A percentile compares a stretch with the other conserved stretches of the same genome.
phyloP scores from a whole-genome alignment of 805 yeast species.

The Candida ascalaphidarum region DNA sequence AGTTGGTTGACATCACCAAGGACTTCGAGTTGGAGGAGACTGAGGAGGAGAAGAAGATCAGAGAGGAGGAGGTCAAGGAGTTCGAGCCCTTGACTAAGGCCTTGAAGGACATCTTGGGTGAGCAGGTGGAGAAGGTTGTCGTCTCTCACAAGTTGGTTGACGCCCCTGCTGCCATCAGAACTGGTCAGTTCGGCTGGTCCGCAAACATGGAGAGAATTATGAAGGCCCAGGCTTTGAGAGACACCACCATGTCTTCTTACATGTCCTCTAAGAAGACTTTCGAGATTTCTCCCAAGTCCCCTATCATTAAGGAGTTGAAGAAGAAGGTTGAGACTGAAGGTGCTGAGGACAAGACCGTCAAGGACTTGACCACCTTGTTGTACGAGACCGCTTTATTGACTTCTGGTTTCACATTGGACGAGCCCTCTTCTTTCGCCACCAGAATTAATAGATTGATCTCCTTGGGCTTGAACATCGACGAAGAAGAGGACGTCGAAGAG shows the following conservation, averaged over 20 bases:
- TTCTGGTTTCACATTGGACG: constrained; percentile 98
- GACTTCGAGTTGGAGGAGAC: constrained; percentile 98
- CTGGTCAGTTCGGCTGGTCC: constrained; percentile 99
- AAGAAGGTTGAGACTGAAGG: constrained; percentile 95
- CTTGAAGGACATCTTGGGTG: constrained; percentile 95
- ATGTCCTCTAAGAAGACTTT: constrained; percentile 99
- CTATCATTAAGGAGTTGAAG: constrained; percentile 92
- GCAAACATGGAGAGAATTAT: constrained; percentile 99
- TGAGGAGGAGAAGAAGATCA: constrained; percentile 90
- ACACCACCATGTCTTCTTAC: constrained; percentile 97
- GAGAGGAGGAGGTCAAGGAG: constrained; percentile 90
- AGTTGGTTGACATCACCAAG: constrained; percentile 97
- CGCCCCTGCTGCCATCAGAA: constrained; percentile 99
- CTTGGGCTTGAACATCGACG: constrained; percentile 96
- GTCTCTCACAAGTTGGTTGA: constrained; percentile 96
- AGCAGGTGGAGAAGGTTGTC: constrained; percentile 98
- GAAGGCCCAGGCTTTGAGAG: constrained; percentile 99
- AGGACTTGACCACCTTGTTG: constrained; percentile 91
- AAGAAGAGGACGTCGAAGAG: constrained; percentile 52
- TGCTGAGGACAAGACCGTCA: constrained; percentile 96
- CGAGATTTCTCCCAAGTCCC: constrained; percentile 95
- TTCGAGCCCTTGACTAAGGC: constrained; percentile 92
- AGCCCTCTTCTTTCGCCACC: constrained; percentile 94
- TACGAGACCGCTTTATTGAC: constrained; percentile 97
- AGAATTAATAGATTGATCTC: constrained; percentile 98